phyloP scores from a whole-genome alignment of 768 basidiomycete species.

The Tulasnella sp. region DNA sequence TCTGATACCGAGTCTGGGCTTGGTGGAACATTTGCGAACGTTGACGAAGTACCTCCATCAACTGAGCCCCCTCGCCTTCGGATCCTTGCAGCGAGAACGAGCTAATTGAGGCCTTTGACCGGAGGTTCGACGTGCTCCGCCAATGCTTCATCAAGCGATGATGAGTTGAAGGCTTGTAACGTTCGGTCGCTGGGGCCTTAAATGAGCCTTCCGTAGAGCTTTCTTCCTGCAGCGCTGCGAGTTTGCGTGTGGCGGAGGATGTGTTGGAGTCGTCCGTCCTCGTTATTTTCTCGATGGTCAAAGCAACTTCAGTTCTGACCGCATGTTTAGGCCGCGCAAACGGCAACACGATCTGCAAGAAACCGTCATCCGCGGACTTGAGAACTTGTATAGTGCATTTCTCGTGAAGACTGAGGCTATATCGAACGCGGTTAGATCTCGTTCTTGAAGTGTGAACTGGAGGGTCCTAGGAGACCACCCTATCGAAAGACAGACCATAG shows the following conservation, averaged over 20 bases:
- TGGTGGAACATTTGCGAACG: neutral
- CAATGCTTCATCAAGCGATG: neutral
- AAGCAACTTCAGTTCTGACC: neutral
- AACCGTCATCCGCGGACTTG: neutral
- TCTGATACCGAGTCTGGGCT: neutral
- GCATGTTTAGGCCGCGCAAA: neutral
- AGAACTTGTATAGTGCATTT: neutral
- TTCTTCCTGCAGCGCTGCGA: neutral
- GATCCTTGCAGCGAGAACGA: neutral
- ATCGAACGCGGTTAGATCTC: neutral
- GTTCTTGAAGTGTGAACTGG: neutral
- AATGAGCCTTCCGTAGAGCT: neutral
- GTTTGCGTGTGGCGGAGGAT: neutral
- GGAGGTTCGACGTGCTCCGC: neutral
- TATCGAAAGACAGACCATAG: neutral
- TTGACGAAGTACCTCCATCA: neutral
- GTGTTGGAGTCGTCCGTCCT: neutral
- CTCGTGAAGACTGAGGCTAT: neutral
- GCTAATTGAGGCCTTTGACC: neutral
- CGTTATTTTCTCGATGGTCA: neutral
- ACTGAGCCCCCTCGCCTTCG: neutral
- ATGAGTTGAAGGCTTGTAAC: neutral
- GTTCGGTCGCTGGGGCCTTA: neutral
- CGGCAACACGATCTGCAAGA: neutral
- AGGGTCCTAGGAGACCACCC: neutral